A percentile compares a stretch with the other conserved stretches of the same genome.
phyloP scores from a whole-genome alignment of 768 basidiomycete genomes.

The Lentinula edodes region DNA sequence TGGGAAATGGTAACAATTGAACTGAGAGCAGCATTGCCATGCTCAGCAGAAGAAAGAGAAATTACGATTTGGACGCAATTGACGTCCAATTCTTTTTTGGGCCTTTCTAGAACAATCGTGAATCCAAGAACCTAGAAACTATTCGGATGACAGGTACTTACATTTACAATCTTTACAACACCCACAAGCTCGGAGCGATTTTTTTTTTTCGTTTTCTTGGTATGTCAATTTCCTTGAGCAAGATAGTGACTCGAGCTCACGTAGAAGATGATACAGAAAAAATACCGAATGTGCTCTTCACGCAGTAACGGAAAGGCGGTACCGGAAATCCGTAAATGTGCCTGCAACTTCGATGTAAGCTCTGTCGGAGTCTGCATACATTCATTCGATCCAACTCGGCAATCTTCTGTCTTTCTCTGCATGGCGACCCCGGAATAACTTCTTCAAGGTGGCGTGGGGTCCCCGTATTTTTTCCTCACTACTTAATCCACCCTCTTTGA shows the following conservation, averaged over 20 bases:
- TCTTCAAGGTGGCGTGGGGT: background rate
- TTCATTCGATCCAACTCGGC: background rate
- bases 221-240: background rate
- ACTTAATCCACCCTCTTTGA: background rate
- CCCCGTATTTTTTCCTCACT: background rate
- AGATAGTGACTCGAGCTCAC: background rate
- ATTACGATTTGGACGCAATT: background rate
- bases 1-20: no score
- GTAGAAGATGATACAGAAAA: background rate
- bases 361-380: background rate
- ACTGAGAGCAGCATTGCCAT: no score
- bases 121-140: background rate
- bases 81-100: background rate
- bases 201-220: background rate
- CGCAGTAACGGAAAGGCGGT: background rate
- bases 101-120: background rate
- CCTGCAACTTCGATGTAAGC: conserved; percentile 1
- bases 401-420: conserved; percentile 3
- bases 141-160: background rate
- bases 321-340: background rate
- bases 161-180: no score
- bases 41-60: no score
- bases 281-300: background rate
- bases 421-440: background rate
- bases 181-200: background rate